Percentiles rank a stretch among this genome's conserved stretches.
These are phyloP conservation scores for Lentinula novae-zelandiae DNA, from an alignment of 1,284 basidiomycete genomes.

Conservation along the genomic window DNA sequence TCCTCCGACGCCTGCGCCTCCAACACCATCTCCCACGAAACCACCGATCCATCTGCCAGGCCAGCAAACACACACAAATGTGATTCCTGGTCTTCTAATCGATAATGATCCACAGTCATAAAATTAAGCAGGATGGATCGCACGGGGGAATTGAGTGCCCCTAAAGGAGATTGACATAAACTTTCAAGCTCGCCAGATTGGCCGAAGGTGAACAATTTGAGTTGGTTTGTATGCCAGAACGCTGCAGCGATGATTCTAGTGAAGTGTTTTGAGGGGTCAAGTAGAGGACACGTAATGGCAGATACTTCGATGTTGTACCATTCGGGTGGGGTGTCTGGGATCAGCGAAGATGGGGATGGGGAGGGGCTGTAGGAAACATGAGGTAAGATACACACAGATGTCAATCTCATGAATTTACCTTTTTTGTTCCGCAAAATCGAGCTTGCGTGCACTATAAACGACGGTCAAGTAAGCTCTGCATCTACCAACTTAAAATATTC, in stretches of 20 bases:
- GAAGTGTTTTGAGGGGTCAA: slow-evolving; percentile 44
- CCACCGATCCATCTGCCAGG: slow-evolving; percentile 77
- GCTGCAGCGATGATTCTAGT: slow-evolving; percentile 56
- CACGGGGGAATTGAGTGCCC: slow-evolving; percentile 52
- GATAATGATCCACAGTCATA: slow-evolving; percentile 29
- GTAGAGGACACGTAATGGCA: slow-evolving; percentile 57
- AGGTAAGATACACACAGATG: not conserved
- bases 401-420: too few relatives aligned
- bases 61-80: slow-evolving; percentile 72
- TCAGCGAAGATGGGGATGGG: not conserved
- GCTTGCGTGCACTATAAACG: not conserved
- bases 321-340: not conserved
- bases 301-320: slow-evolving; percentile 48
- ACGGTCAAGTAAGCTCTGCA: not conserved
- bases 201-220: slow-evolving; percentile 51
- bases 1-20: slow-evolving; percentile 8
- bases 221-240: slow-evolving; percentile 72
- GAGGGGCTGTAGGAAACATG: not conserved
- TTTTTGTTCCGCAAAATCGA: not conserved
- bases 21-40: slow-evolving; percentile 42
- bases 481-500: not conserved
- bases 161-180: slow-evolving; percentile 37
- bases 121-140: slow-evolving; percentile 75
- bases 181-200: slow-evolving; percentile 31
- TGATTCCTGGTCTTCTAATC: slow-evolving; percentile 31